Base-by-base conservation (phyloP, 2,329 filamentous ascomycete genomes). In the Aschersonia sp. region DNA sequence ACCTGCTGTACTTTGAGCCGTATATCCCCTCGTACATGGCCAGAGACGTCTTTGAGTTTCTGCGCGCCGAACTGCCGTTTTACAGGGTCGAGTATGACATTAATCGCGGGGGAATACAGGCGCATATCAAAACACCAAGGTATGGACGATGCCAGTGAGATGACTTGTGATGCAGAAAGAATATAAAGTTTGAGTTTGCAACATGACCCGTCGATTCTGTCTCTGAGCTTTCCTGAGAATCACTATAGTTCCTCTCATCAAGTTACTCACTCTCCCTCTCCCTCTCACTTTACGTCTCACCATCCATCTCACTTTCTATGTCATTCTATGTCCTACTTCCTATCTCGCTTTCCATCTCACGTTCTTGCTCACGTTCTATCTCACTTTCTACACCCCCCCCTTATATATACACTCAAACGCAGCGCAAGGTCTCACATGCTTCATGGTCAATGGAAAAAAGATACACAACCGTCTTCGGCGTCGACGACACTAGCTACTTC, bases 11-110 rank as follows among this genome's bases (percentile, higher is more conserved):
- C 62, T 89, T 83, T 59, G 73, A 86, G 55, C 84, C 84, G 0
- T 89, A 84, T 52, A 71, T 89, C 4, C 74, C 81, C 0, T 64
- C 68, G 2, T 61, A 71, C 10, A 67, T 77, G 9, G 69, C 77
- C 22, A 69, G 70, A 4, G 67, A 76, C 4, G 62, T 87, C 0
- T 90, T 89, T 61, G 66, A 77, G 11, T 87, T 87, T 56, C 70
- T 90, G 2, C 76, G 85, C 1, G 63, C 69, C n/a, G 73, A 83
- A 50, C 64, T 90, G 1, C 83, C 83, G 7, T 89, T 88, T 63
- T 87, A 88, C 56, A 74, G 83, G 46, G 84, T 88, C 4, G 73
- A 79, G 54, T 88, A 88, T 56, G 78, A 72, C 32, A 85, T 88
- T 56, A 81, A 77, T 47, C 75, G 85, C 6, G 77, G 77, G 4